Evolutionary conservation across 192 early-diverging fungal species (phyloP), one percentile per base, ranked within the genome.

Genomic region (Ambispora gerdemannii): DNA sequence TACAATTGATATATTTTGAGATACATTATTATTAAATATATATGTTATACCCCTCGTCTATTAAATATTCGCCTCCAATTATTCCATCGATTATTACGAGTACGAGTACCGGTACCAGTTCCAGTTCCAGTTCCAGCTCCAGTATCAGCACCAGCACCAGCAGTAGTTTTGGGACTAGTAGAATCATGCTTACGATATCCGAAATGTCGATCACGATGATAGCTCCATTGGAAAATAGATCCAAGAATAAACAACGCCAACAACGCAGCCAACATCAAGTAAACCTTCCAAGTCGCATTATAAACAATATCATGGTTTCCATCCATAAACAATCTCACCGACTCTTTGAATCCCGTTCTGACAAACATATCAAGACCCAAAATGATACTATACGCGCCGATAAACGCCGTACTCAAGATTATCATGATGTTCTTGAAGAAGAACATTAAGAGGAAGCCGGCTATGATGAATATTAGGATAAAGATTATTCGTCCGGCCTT

Each of bases 331-430:
- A 76, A 67, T 19, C 78, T 58, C n/a, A 88, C 76, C 17, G 87
- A 81, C 31, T 87, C 79, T 31, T 78, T 70, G 75, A 92, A 89
- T 4, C 93, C 93, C 10, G 91, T 89, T 15, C 84, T 72, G n/a
- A 83, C 82, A 80, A 91, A 95, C 67, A 89, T 83, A 78, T 95
- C 94, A 50, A 94, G 82, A 53, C 94, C 94, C 25, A 88, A 67
- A 72, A 90, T 84, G 76, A 93, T 82, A 56, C 84, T 84, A 77
- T 90, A 93, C 3, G 94, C 83, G 28, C 94, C 94, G 70, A 89
- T 86, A 31, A 93, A 82, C 17, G 88, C 75, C 6, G 94, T 92
- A 25, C 81, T 83, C 43, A 92, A 71, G 25, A 92, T 87, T 50
- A 93, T 77, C 27, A 91, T 78, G 10, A 76, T 77, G 4, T 82